Base-by-base conservation (phyloP, 2,329 filamentous ascomycete genomes). In the Aspergillus pseudonomiae region DNA sequence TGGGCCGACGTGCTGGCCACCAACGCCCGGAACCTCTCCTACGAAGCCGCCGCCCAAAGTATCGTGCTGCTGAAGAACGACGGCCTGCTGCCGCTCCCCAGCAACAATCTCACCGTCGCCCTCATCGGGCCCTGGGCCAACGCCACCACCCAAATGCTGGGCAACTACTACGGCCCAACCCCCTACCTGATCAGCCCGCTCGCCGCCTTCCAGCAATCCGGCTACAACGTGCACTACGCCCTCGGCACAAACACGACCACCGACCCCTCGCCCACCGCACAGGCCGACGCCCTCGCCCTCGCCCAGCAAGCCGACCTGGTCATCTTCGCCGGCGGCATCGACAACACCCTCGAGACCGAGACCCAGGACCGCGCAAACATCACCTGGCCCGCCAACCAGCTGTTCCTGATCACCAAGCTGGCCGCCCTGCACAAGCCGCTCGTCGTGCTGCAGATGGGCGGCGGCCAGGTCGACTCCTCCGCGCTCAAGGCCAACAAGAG, bases 81-180 rank as follows among this genome's bases (percentile, higher is more conserved):
- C 56, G 81, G 79, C 7, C 72, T 75, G 0, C 72, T 86, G 1
- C 84, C 84, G 0, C 71, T 86, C 5, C 69, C 79, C 5, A 69
- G 12, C 6, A 7, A 78, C 19, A 72, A 68, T 19, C 74, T 72
- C 2, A 76, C 74, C 48, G 77, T 89, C 4, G 86, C 84, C 0
- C 75, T 89, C 50, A 77, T 89, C 32, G 87, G 87, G 0, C 82
- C 81, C 54, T 89, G 86, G 81, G 86, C 84, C 2, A 86, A 86
- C 58, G 84, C 84, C 7, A 85, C 85, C 0, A 78, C 75, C 5
- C 81, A 88, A 63, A 81, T 89, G 77, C 84, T 85, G 57, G 87
- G 87, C 0, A 86, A 86, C 68, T 89, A 90, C 74, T 79, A 71
- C 62, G 87, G 87, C 32, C 74, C 80, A 2, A 80, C 88, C 0